Conservation (phyloP, 345 rosid species). For the Arabidopsis suecica region DNA sequence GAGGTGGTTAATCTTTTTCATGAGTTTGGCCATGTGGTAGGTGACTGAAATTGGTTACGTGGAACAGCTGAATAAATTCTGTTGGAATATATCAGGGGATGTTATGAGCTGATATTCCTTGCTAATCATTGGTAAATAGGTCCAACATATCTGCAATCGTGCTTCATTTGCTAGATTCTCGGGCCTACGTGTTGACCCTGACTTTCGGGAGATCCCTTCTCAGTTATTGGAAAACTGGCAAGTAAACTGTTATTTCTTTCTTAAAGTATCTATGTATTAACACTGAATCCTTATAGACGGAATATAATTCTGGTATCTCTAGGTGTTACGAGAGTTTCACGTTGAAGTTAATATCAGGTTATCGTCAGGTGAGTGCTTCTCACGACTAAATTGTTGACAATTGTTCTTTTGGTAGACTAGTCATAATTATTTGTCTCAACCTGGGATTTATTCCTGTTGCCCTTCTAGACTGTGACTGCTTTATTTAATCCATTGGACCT, state of each 20-base stretch:
- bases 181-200: conserved; percentile 86
- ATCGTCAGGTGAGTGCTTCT: conserved; percentile 72
- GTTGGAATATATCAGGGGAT: conserved; percentile 11
- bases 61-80: not conserved
- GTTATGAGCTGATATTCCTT: conserved; percentile 24
- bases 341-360: conserved; percentile 91
- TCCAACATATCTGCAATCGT: conserved; percentile 89
- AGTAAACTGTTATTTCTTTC: conserved; percentile 52
- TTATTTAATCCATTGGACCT: conserved; percentile 31
- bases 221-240: conserved; percentile 83
- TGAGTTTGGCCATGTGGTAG: conserved; percentile 98
- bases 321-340: conserved; percentile 95
- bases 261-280: conserved; percentile 1
- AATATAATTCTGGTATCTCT: conserved; percentile 42
- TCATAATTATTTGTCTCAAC: conserved; percentile 1
- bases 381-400: conserved; percentile 12
- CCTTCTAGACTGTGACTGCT: conserved; percentile 16
- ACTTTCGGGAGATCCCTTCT: conserved; percentile 94
- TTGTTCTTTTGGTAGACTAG: conserved; percentile 1
- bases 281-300: conserved; percentile 11
- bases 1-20: conserved; percentile 92
- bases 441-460: conserved; percentile 10
- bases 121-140: conserved; percentile 52
- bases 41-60: conserved; percentile 41
- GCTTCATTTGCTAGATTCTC: conserved; percentile 90